Percentiles rank a stretch among this genome's conserved stretches.
Conservation (phyloP, 179 eudicot species). For the Spinacia oleracea region DNA sequence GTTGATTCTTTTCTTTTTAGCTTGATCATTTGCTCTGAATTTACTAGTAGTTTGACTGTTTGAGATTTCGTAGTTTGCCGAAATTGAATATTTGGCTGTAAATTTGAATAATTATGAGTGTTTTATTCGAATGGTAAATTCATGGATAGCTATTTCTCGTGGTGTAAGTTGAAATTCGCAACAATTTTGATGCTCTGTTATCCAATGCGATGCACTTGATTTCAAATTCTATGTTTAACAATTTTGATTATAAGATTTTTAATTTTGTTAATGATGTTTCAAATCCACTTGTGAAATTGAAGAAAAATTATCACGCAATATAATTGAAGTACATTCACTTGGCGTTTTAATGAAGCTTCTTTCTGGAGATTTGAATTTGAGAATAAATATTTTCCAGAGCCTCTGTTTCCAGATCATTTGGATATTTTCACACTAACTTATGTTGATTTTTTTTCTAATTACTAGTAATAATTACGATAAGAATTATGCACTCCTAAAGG, state of each 20-base stretch:
- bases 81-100: not conserved
- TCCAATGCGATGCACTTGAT: not conserved
- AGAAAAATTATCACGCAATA: not conserved
- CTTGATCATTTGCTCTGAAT: not conserved
- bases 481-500: not conserved
- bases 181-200: conserved; percentile 20
- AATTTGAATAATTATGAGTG: not conserved
- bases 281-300: not conserved
- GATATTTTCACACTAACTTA: not conserved
- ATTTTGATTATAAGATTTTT: not conserved
- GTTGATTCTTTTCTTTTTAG: not conserved
- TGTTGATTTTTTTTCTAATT: not conserved
- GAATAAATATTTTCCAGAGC: no score
- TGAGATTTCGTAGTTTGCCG: not conserved
- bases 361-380: not conserved
- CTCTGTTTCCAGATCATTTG: not conserved
- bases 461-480: not conserved
- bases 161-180: not conserved
- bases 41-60: not conserved
- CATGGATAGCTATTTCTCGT: not conserved
- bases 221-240: not conserved
- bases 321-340: not conserved
- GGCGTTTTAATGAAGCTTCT: not conserved
- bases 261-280: not conserved
- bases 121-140: conserved; percentile 3